These are phyloP conservation scores for Coelastrella sp. DNA, from an alignment of 139 green algal species.

Conservation along the genomic window DNA sequence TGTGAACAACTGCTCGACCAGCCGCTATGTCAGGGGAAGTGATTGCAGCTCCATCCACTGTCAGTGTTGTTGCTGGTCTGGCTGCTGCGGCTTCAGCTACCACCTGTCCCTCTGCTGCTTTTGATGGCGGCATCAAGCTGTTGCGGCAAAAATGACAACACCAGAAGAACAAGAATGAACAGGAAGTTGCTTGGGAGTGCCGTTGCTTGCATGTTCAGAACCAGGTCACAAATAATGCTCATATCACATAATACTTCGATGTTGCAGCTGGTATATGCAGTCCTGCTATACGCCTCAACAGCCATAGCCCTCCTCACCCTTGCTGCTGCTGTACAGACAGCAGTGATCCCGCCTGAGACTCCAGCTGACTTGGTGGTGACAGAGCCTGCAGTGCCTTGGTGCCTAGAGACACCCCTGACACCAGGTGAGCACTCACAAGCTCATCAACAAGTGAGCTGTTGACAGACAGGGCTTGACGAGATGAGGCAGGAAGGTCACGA, in stretches of 20 bases:
- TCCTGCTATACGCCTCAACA: too few species aligned
- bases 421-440: background rate
- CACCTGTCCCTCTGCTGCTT: background rate
- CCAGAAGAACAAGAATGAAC: background rate
- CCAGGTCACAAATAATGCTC: too few species aligned
- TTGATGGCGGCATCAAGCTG: background rate
- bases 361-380: background rate
- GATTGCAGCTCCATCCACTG: background rate
- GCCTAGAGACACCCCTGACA: slow-evolving; percentile 7
- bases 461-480: background rate
- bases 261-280: too few species aligned
- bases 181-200: too few species aligned
- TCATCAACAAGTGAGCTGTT: slow-evolving; percentile 14
- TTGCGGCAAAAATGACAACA: background rate
- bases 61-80: background rate
- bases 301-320: too few species aligned
- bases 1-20: slow-evolving; percentile 22
- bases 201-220: too few species aligned
- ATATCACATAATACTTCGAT: too few species aligned
- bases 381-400: slow-evolving; percentile 20
- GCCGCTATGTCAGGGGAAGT: background rate
- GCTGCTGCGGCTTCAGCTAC: background rate
- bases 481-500: background rate
- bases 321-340: background rate
- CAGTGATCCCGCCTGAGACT: background rate